Percentiles rank a stretch among this genome's conserved stretches.
Evolutionary conservation across 495 filamentous ascomycete genomes (phyloP).

Genomic region (Penicillium dipodomyicola): DNA sequence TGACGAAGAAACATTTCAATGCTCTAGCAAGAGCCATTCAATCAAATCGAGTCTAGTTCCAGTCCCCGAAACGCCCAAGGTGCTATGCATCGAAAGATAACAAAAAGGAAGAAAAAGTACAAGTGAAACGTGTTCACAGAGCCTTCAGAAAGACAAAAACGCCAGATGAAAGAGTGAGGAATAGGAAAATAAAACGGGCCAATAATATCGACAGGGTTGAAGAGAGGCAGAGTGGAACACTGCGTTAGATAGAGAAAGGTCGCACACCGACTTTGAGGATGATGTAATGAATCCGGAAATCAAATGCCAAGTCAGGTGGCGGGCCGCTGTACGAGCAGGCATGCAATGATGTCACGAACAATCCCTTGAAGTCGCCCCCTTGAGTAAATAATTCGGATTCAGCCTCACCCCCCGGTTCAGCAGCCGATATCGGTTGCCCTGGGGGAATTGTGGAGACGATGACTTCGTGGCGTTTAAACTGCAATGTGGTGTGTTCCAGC

Average conservation of each 20-base stretch:
- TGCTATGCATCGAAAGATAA: constrained; percentile 35
- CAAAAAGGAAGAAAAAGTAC: constrained; percentile 21
- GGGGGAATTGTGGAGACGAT: constrained; percentile 16
- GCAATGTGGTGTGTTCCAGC: background rate
- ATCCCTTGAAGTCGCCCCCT: constrained; percentile 20
- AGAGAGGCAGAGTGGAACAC: constrained; percentile 9
- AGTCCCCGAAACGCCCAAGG: constrained; percentile 35
- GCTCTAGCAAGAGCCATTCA: constrained; percentile 32
- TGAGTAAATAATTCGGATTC: constrained; percentile 17
- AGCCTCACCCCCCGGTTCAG: constrained; percentile 9
- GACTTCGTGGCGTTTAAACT: constrained; percentile 16
- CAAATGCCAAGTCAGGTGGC: constrained; percentile 30
- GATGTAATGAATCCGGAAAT: constrained; percentile 14
- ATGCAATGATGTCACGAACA: constrained; percentile 35
- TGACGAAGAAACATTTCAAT: constrained; percentile 34
- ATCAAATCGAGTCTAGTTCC: constrained; percentile 38
- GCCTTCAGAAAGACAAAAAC: constrained; percentile 14
- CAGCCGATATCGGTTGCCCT: constrained; percentile 9
- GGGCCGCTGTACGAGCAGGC: constrained; percentile 18
- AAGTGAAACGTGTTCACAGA: constrained; percentile 24
- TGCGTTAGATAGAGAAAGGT: constrained; percentile 1
- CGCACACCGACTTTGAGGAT: constrained; percentile 14
- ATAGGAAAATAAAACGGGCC: constrained; percentile 10
- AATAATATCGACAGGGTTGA: constrained; percentile 17
- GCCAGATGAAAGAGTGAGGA: constrained; percentile 15